A percentile compares a stretch with the other conserved stretches of the same genome.
Evolutionary conservation across 176 grass and related monocot genomes (phyloP).

Genomic region (Cenchrus purpureus): DNA sequence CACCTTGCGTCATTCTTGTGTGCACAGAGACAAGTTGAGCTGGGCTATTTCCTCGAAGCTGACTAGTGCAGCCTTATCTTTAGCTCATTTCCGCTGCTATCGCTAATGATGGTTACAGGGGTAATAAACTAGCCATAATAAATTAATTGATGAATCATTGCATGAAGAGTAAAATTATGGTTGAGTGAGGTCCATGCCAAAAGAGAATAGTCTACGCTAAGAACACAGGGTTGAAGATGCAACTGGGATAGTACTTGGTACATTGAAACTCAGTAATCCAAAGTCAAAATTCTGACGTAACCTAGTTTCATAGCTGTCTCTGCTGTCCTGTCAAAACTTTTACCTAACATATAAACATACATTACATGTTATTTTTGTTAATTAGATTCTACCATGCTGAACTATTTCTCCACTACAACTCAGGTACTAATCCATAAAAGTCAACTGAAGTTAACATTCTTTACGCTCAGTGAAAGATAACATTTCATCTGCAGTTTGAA

Average conservation of each 20-base stretch:
- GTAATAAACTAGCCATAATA: slow-evolving; percentile 24
- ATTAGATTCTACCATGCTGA: slow-evolving; percentile 16
- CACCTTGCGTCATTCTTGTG: slow-evolving; percentile 39
- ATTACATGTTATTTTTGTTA: slow-evolving; percentile 18
- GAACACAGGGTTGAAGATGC: neutral
- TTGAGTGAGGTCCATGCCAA: slow-evolving; percentile 12
- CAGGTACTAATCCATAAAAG: slow-evolving; percentile 35
- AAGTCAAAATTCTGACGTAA: slow-evolving; percentile 37
- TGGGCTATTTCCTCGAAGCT: slow-evolving; percentile 47
- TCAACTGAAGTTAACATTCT: slow-evolving; percentile 29
- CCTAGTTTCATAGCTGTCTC: slow-evolving; percentile 22
- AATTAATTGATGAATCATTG: slow-evolving; percentile 29
- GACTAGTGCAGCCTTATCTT: slow-evolving; percentile 37
- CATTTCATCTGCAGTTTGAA: slow-evolving; percentile 31
- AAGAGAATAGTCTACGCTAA: slow-evolving; percentile 23
- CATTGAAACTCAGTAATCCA: slow-evolving; percentile 39
- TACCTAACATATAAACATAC: slow-evolving; percentile 36
- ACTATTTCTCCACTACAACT: slow-evolving; percentile 22
- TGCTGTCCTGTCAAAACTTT: slow-evolving; percentile 22
- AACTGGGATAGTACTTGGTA: slow-evolving; percentile 32
- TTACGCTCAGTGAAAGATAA: slow-evolving; percentile 7
- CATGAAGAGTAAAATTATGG: slow-evolving; percentile 22
- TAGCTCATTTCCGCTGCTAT: slow-evolving; percentile 38
- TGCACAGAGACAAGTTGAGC: slow-evolving; percentile 35
- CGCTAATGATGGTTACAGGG: slow-evolving; percentile 31